Conservation (phyloP, 176 grass and related monocot genomes). For the Raddia distichophylla region DNA sequence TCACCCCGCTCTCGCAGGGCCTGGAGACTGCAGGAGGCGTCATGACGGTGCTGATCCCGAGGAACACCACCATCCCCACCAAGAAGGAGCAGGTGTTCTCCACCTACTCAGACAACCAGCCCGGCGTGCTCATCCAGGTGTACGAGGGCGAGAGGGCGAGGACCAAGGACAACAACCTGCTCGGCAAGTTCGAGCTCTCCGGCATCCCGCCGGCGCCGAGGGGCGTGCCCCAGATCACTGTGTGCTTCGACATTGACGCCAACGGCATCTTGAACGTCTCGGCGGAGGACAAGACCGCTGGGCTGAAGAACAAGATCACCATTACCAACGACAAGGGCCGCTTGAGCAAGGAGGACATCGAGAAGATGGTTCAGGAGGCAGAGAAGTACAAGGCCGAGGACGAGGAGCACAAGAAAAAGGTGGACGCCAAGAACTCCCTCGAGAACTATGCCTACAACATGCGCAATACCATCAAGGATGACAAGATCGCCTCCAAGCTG, state of each 20-base stretch:
- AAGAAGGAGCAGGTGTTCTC: constrained; percentile 98
- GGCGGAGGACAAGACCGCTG: constrained; percentile 82
- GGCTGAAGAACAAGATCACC: constrained; percentile 93
- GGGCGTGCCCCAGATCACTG: constrained; percentile 80
- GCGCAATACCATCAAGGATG: constrained; percentile 89
- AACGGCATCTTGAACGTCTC: constrained; percentile 88
- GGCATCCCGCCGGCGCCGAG: constrained; percentile 80
- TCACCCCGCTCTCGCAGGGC: constrained; percentile 74
- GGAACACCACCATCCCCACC: constrained; percentile 86
- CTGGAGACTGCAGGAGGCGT: constrained; percentile 79
- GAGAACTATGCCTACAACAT: constrained; percentile 97
- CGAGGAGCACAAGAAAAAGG: constrained; percentile 95
- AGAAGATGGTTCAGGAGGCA: constrained; percentile 92
- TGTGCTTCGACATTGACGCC: constrained; percentile 88
- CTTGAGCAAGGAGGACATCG: constrained; percentile 82
- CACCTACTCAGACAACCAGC: constrained; percentile 92
- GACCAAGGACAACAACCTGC: constrained; percentile 85
- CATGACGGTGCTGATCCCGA: constrained; percentile 79
- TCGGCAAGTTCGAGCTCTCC: constrained; percentile 90
- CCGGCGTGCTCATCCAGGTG: constrained; percentile 87
- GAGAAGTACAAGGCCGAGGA: constrained; percentile 93
- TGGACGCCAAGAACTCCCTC: constrained; percentile 79
- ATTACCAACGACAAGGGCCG: constrained; percentile 91
- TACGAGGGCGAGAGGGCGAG: constrained; percentile 83
- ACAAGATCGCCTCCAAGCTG: constrained; percentile 81